phyloP scores from a whole-genome alignment of 345 rosid species.

The Citrus medica region DNA sequence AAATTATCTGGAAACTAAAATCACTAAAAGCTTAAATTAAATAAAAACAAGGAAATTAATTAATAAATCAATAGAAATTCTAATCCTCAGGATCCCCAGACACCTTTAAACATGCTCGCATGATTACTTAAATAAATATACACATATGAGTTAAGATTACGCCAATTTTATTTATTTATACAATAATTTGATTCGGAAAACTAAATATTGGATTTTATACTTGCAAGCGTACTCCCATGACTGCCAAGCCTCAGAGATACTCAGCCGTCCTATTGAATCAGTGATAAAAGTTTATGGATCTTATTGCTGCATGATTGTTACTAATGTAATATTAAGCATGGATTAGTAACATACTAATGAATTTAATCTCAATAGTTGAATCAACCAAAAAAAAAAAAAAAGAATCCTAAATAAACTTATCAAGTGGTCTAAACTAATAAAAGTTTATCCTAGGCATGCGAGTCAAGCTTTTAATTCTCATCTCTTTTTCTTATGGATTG shows the following conservation, averaged over 20 bases:
- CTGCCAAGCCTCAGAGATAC: background rate
- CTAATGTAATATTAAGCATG: background rate
- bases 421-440: background rate
- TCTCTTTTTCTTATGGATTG: background rate
- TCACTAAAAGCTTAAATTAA: background rate
- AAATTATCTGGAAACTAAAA: conserved; percentile 83
- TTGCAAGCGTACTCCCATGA: background rate
- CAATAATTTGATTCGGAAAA: background rate
- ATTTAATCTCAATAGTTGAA: background rate
- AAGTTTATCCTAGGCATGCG: background rate
- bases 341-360: background rate
- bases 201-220: background rate
- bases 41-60: background rate
- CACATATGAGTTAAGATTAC: background rate
- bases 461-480: background rate
- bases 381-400: background rate
- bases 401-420: background rate
- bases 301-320: background rate
- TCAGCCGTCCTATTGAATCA: background rate
- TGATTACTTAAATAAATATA: background rate
- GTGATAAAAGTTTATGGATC: background rate
- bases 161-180: background rate
- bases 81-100: background rate
- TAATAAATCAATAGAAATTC: background rate
- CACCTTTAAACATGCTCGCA: background rate